Conservation (phyloP, 2,329 filamentous ascomycete genomes). For the Aciculosporium take region DNA sequence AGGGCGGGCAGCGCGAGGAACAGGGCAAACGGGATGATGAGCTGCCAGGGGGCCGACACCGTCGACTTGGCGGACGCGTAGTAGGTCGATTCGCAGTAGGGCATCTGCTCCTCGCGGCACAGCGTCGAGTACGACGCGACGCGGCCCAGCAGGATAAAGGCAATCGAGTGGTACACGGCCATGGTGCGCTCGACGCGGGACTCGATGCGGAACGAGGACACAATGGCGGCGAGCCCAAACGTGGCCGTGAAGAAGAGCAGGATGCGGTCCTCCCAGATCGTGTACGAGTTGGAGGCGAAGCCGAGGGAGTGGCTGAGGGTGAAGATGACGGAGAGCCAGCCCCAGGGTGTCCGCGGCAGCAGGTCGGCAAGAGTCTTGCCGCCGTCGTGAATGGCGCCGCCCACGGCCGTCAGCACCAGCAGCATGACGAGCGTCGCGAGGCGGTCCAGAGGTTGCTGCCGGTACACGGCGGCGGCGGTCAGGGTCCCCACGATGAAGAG, state of each 20-base stretch:
- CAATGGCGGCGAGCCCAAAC: constrained; percentile 62
- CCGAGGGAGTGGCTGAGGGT: constrained; percentile 80
- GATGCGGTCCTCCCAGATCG: constrained; percentile 96
- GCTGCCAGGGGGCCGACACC: constrained; percentile 82
- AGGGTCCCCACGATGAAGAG: constrained; percentile 17
- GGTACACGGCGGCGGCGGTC: constrained; percentile 17
- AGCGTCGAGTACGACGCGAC: constrained; percentile 78
- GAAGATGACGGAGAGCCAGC: constrained; percentile 70
- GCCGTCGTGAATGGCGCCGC: constrained; percentile 26
- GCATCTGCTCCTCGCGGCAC: constrained; percentile 97
- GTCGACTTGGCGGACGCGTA: constrained; percentile 86
- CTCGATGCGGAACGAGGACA: constrained; percentile 62
- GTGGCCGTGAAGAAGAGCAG: constrained; percentile 81
- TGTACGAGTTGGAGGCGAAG: constrained; percentile 95
- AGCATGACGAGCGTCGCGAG: constrained; percentile 25
- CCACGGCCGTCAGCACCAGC: constrained; percentile 26
- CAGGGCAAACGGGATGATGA: constrained; percentile 63
- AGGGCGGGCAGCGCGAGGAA: constrained; percentile 58
- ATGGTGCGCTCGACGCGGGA: constrained; percentile 54
- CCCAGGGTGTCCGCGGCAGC: constrained; percentile 67
- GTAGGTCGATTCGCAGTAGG: constrained; percentile 87
- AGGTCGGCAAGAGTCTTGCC: constrained; percentile 35
- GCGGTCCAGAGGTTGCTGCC: constrained; percentile 18
- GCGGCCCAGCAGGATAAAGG: constrained; percentile 68
- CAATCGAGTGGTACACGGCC: constrained; percentile 69